phyloP scores from a whole-genome alignment of 2,329 filamentous ascomycete genomes.

The Sordariomycetes sp. region DNA sequence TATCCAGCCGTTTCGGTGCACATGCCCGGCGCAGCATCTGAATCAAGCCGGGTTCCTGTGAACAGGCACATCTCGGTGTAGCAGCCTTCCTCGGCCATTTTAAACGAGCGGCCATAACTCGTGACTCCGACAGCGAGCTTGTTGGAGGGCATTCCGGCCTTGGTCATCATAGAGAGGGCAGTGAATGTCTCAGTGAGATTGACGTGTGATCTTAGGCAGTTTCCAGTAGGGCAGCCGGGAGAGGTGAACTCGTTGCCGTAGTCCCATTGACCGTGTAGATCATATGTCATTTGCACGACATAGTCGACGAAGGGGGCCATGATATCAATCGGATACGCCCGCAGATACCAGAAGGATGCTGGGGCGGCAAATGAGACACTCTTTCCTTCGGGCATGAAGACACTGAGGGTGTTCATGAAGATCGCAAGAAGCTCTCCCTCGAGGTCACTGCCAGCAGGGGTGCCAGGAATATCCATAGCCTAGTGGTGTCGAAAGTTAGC shows the following conservation, averaged over 20 bases:
- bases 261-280: slow-evolving; percentile 21
- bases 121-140: slow-evolving; percentile 20
- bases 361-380: slow-evolving; percentile 25
- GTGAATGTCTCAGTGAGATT: slow-evolving; percentile 24
- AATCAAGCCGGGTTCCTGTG: slow-evolving; percentile 14
- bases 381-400: no score
- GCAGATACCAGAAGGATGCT: slow-evolving; percentile 29
- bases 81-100: slow-evolving; percentile 19
- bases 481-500: slow-evolving; percentile 8
- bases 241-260: slow-evolving; percentile 15
- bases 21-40: slow-evolving; percentile 8
- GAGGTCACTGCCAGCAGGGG: slow-evolving; percentile 11
- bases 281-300: slow-evolving; percentile 22
- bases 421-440: no score
- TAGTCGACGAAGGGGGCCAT: slow-evolving; percentile 19
- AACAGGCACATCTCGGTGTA: slow-evolving; percentile 15
- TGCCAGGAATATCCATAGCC: slow-evolving; percentile 14
- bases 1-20: slow-evolving; percentile 20
- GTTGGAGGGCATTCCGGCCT: slow-evolving; percentile 15
- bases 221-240: slow-evolving; percentile 16
- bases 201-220: slow-evolving; percentile 23
- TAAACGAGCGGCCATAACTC: slow-evolving; percentile 21
- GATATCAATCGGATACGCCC: slow-evolving; percentile 20
- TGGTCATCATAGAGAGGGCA: slow-evolving; percentile 25
- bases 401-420: no score